A percentile compares a stretch with the other conserved stretches of the same genome.
Conservation (phyloP, 2,329 filamentous ascomycete species). For the Neofusicoccum laricinum region DNA sequence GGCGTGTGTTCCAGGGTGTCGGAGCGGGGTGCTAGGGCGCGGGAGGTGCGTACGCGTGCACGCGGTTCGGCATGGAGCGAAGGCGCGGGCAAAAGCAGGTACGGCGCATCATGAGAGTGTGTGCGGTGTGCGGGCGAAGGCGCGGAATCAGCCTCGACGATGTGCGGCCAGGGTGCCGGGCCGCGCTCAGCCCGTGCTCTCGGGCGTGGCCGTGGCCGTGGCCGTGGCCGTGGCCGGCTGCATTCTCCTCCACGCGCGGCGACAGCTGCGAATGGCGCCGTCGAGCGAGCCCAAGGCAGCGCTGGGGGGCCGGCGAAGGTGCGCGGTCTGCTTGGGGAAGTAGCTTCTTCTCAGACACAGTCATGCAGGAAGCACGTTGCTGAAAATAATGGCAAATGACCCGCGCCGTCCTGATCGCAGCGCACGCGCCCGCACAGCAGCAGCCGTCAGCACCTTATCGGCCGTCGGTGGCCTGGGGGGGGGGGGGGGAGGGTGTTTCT, state of each 20-base stretch:
- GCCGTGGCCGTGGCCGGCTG: too few species aligned
- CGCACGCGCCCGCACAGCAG: background rate
- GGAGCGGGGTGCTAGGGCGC: background rate
- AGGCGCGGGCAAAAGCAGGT: background rate
- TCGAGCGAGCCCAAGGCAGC: too few species aligned
- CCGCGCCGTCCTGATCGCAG: background rate
- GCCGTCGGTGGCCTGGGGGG: too few species aligned
- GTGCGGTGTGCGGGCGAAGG: background rate
- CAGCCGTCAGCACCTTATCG: constrained; percentile 16
- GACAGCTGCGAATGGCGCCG: background rate
- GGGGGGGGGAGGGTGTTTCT: too few species aligned
- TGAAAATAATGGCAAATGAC: constrained; percentile 17
- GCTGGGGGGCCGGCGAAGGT: background rate
- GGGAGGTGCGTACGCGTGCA: background rate
- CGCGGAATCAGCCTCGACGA: constrained; percentile 8
- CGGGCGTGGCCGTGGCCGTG: too few species aligned
- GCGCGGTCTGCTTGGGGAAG: background rate
- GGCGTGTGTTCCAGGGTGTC: background rate
- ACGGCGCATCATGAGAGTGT: background rate
- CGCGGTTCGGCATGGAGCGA: background rate
- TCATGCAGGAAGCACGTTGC: constrained; percentile 12
- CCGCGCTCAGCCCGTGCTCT: constrained; percentile 1
- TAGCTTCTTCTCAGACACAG: constrained; percentile 13
- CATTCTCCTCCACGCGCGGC: constrained; percentile 5
- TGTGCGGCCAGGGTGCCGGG: background rate